Percentiles rank a stretch among this genome's conserved stretches.
These are phyloP conservation scores for Phytophthora pistaciae DNA, from an alignment of 352 stramenopile genomes.

Conservation along the genomic window DNA sequence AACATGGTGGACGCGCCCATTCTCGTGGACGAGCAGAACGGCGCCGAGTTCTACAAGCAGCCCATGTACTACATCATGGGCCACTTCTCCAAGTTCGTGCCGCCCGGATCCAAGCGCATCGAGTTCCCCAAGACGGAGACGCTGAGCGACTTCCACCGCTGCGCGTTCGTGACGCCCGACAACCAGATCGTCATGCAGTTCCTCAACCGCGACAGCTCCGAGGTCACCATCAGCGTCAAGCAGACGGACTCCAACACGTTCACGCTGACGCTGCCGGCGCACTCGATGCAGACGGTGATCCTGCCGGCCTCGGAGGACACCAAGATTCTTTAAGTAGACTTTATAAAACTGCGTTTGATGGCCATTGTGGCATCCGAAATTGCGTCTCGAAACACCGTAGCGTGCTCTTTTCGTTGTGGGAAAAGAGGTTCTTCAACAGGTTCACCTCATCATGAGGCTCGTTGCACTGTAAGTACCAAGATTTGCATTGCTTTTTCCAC, in stretches of 20 bases:
- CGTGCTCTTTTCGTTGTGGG: no score
- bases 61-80: constrained; percentile 86
- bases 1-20: constrained; percentile 84
- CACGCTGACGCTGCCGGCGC: constrained; percentile 17
- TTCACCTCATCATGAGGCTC: no score
- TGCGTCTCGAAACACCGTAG: background rate
- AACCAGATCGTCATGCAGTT: constrained; percentile 52
- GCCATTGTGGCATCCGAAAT: background rate
- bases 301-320: constrained; percentile 22
- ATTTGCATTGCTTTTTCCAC: no score
- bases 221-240: constrained; percentile 44
- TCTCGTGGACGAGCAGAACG: constrained; percentile 60
- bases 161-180: constrained; percentile 50
- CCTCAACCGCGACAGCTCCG: constrained; percentile 44
- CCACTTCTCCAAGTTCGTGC: constrained; percentile 79
- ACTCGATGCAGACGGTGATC: constrained; percentile 36
- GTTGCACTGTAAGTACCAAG: no score
- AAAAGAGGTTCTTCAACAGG: no score
- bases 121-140: constrained; percentile 40
- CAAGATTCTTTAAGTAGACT: constrained; percentile 20
- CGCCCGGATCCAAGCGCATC: constrained; percentile 53
- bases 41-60: constrained; percentile 84
- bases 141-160: constrained; percentile 42
- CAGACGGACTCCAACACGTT: constrained; percentile 33
- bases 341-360: background rate